Conservation (phyloP, 306 rosid genomes). For the Vigna mungo region DNA sequence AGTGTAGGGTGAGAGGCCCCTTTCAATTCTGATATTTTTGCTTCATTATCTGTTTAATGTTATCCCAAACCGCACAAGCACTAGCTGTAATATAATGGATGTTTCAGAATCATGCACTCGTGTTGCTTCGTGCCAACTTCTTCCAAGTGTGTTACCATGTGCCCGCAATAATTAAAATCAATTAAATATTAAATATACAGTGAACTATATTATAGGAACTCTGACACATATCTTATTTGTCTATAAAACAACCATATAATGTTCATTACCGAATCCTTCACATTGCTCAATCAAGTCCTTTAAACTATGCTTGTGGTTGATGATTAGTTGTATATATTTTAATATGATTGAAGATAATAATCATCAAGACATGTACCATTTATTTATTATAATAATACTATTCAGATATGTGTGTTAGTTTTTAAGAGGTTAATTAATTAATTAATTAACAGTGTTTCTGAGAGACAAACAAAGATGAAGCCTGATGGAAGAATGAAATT, state of each 20-base stretch:
- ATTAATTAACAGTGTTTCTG: neutral
- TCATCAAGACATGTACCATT: neutral
- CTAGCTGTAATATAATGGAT: slow-evolving; percentile 40
- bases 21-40: slow-evolving; percentile 34
- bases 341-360: neutral
- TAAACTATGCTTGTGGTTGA: neutral
- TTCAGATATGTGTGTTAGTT: neutral
- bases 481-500: neutral
- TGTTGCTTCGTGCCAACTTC: slow-evolving; percentile 38
- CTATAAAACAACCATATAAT: slow-evolving; percentile 19
- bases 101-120: slow-evolving; percentile 45
- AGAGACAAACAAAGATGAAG: neutral
- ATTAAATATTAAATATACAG: neutral
- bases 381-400: neutral
- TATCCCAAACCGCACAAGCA: slow-evolving; percentile 27
- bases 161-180: slow-evolving; percentile 22
- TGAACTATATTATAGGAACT: neutral
- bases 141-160: slow-evolving; percentile 26
- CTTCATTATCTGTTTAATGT: slow-evolving; percentile 30
- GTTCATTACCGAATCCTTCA: slow-evolving; percentile 10
- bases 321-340: neutral
- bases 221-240: slow-evolving; percentile 23
- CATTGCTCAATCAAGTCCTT: slow-evolving; percentile 2
- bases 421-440: no score
- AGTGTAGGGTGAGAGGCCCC: slow-evolving; percentile 31